Evolutionary conservation across 2,329 filamentous ascomycete species (phyloP).

Genomic region (Setomelanomma holmii): DNA sequence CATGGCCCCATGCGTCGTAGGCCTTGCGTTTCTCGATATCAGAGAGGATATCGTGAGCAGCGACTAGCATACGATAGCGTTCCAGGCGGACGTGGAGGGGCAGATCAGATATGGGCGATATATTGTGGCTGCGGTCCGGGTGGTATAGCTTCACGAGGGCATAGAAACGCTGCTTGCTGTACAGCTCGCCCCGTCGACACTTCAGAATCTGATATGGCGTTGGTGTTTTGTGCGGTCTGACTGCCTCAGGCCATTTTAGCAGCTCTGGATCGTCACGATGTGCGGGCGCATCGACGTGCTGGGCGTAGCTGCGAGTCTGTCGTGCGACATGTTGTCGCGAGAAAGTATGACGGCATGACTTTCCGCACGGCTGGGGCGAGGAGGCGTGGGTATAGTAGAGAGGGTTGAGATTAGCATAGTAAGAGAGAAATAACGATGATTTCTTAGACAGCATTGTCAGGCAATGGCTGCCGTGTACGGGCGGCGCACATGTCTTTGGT

Average conservation of each 20-base stretch:
- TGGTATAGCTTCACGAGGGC: conserved; percentile 96
- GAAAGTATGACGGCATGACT: conserved; percentile 52
- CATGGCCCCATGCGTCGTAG: conserved; percentile 82
- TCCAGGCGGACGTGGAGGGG: conserved; percentile 74
- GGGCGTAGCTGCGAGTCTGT: conserved; percentile 36
- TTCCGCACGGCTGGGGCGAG: conserved; percentile 33
- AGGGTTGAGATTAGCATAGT: conserved; percentile 26
- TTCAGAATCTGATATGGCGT: conserved; percentile 92
- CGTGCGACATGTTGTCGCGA: conserved; percentile 31
- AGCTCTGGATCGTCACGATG: conserved; percentile 29
- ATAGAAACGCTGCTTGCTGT: conserved; percentile 86
- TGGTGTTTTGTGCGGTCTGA: conserved; percentile 57
- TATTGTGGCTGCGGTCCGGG: conserved; percentile 68
- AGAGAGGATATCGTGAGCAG: conserved; percentile 87
- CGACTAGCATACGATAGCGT: conserved; percentile 86
- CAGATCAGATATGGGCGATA: conserved; percentile 51
- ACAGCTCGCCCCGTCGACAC: conserved; percentile 67
- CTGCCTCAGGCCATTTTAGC: conserved; percentile 41
- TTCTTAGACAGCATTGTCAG: conserved; percentile 49
- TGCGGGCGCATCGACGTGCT: conserved; percentile 24
- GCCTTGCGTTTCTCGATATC: conserved; percentile 77
- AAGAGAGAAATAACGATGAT: conserved; percentile 19
- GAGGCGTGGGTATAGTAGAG: conserved; percentile 22
- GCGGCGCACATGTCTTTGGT: conserved; percentile 32
- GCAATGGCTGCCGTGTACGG: conserved; percentile 23